These are phyloP conservation scores for Parsonsia alboflavescens DNA, from an alignment of 257 asterid genomes.

Conservation along the genomic window DNA sequence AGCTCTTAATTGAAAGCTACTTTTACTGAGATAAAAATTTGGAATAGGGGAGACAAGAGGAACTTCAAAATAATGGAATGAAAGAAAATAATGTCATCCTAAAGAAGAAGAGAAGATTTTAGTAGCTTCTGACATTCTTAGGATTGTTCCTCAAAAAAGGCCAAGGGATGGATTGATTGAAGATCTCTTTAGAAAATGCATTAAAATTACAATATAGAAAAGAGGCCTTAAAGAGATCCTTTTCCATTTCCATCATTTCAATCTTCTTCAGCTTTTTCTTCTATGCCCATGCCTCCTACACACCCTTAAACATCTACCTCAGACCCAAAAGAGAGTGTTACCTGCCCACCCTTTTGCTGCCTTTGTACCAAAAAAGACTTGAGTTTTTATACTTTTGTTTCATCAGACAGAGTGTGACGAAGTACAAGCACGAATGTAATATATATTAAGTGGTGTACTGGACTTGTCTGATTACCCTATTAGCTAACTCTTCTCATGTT, in stretches of 20 bases:
- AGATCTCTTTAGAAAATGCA: neutral
- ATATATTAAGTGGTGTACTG: neutral
- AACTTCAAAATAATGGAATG: neutral
- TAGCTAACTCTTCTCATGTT: neutral
- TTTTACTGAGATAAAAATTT: neutral
- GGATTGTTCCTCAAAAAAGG: neutral
- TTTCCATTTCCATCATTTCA: neutral
- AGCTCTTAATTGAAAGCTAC: neutral
- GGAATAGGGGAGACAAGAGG: neutral
- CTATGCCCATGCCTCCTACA: too few species aligned
- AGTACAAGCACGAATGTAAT: neutral
- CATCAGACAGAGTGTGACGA: neutral
- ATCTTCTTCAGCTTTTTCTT: neutral
- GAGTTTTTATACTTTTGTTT: neutral
- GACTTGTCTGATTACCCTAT: conserved; percentile 5
- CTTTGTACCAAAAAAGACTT: neutral
- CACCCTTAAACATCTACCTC: neutral
- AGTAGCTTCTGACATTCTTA: neutral
- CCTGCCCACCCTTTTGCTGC: neutral
- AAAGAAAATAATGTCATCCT: neutral
- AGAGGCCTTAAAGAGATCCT: neutral
- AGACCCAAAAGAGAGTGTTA: neutral
- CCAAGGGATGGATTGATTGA: neutral
- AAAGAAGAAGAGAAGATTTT: neutral
- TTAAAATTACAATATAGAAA: neutral